These are phyloP conservation scores for Stephania japonica DNA, from an alignment of 164 flowering plant species.

Conservation along the genomic window DNA sequence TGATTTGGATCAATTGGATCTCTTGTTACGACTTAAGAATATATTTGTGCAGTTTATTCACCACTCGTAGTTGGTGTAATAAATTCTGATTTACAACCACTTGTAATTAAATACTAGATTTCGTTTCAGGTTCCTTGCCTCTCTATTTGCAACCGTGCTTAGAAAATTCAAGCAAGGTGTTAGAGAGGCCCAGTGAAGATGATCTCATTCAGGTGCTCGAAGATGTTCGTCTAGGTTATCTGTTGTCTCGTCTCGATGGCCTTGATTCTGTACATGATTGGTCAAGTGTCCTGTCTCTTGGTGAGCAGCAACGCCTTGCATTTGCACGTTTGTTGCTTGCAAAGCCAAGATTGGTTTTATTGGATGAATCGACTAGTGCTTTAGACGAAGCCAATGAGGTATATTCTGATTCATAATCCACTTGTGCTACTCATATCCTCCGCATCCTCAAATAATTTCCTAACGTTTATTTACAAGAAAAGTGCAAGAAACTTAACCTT, in stretches of 20 bases:
- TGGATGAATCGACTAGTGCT: slow-evolving; percentile 98
- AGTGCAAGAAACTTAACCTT: neutral
- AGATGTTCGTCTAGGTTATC: slow-evolving; percentile 71
- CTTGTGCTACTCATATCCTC: neutral
- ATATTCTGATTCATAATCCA: slow-evolving; percentile 10
- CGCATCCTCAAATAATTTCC: neutral
- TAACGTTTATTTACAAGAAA: neutral
- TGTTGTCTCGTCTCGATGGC: slow-evolving; percentile 59
- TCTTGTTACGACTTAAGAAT: neutral
- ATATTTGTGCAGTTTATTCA: neutral
- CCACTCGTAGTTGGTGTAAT: neutral
- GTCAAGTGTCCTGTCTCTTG: slow-evolving; percentile 96
- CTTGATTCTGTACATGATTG: slow-evolving; percentile 69
- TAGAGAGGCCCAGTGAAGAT: slow-evolving; percentile 51
- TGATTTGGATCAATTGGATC: neutral
- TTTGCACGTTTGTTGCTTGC: slow-evolving; percentile 88
- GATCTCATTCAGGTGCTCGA: slow-evolving; percentile 61
- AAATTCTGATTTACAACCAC: neutral
- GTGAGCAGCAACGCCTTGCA: slow-evolving; percentile 98
- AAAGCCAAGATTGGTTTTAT: slow-evolving; percentile 66
- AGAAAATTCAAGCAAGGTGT: slow-evolving; percentile 18
- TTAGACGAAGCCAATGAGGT: slow-evolving; percentile 94
- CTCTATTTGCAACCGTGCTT: slow-evolving; percentile 37
- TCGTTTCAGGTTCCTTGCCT: slow-evolving; percentile 46
- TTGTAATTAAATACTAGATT: neutral